phyloP scores from a whole-genome alignment of 441 rosid genomes.

The Iberis amara region DNA sequence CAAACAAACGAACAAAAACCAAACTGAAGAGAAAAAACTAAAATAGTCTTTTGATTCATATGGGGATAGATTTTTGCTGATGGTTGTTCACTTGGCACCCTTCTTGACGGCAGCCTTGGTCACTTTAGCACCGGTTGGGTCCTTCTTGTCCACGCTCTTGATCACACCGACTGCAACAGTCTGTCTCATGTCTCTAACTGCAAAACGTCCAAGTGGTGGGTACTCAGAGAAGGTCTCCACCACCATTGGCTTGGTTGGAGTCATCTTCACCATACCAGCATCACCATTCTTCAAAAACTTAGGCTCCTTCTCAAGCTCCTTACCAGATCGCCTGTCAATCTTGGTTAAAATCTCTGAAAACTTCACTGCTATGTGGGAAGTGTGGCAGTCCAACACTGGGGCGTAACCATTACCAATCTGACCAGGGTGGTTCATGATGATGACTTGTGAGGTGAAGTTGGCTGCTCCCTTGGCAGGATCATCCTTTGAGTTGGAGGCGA shows the following conservation, averaged over 20 bases:
- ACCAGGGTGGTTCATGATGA: conserved; percentile 85
- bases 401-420: conserved; percentile 67
- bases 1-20: too few species aligned
- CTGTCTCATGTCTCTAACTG: conserved; percentile 81
- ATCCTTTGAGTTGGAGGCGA: conserved; percentile 74
- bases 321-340: conserved; percentile 63
- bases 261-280: conserved; percentile 64
- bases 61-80: not conserved
- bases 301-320: conserved; percentile 66
- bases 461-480: conserved; percentile 70
- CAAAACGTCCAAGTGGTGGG: conserved; percentile 78
- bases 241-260: conserved; percentile 75
- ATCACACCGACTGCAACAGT: conserved; percentile 80
- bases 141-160: conserved; percentile 82
- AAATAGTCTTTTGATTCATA: too few species aligned
- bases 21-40: too few species aligned
- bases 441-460: conserved; percentile 61
- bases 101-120: conserved; percentile 69
- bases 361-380: conserved; percentile 56
- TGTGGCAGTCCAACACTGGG: conserved; percentile 60
- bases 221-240: conserved; percentile 68
- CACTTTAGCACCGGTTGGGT: conserved; percentile 68
- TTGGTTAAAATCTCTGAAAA: conserved; percentile 48
- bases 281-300: conserved; percentile 75
- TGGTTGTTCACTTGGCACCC: conserved; percentile 51